Evolutionary conservation across 2,329 filamentous ascomycete species (phyloP).

Genomic region (Exophiala dermatitidis): DNA sequence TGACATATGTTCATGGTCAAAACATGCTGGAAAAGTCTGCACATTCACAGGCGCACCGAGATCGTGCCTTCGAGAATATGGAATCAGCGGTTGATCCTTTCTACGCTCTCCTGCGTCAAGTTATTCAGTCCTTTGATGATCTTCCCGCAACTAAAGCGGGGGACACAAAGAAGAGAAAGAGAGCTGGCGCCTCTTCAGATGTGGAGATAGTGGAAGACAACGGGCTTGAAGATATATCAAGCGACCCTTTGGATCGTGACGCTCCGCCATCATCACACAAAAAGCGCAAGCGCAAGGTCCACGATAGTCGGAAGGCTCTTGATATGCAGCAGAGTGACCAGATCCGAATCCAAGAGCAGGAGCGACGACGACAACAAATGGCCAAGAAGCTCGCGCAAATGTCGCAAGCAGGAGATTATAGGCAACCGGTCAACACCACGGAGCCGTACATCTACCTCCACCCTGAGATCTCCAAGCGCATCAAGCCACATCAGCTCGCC

Average conservation of each 20-base stretch:
- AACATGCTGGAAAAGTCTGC: conserved; percentile 1
- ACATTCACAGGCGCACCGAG: background rate
- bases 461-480: conserved; percentile 53
- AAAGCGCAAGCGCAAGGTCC: conserved; percentile 42
- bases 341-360: conserved; percentile 49
- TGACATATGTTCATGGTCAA: conserved; percentile 13
- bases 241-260: conserved; percentile 7
- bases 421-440: conserved; percentile 38
- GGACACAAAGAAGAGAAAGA: conserved; percentile 15
- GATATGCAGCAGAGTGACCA: conserved; percentile 51
- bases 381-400: conserved; percentile 30
- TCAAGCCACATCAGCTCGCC: conserved; percentile 73
- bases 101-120: background rate
- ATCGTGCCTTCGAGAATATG: conserved; percentile 12
- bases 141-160: background rate
- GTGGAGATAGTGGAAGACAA: conserved; percentile 12
- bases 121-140: background rate
- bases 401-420: conserved; percentile 39
- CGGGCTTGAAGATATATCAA: conserved; percentile 6
- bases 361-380: conserved; percentile 41
- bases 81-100: conserved; percentile 7
- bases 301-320: conserved; percentile 45
- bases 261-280: conserved; percentile 35
- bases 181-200: conserved; percentile 1
- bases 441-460: conserved; percentile 49